Conservation (phyloP, 176 grass and related monocot genomes). For the Eremochloa ophiuroides region DNA sequence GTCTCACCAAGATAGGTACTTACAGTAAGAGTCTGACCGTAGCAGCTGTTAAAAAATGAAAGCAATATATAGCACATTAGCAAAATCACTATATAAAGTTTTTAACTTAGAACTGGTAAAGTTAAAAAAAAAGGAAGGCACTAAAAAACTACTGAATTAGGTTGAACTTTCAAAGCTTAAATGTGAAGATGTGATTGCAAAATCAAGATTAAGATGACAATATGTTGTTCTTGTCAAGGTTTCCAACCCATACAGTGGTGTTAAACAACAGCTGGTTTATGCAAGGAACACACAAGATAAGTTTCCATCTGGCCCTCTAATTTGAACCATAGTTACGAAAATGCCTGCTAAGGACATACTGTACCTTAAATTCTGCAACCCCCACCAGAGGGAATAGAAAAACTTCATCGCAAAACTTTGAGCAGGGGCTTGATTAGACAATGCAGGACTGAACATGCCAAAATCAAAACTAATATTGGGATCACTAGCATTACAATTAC, state of each 20-base stretch:
- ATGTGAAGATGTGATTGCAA: not conserved
- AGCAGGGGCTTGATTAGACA: constrained; percentile 60
- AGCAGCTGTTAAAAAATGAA: constrained; percentile 57
- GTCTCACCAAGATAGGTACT: constrained; percentile 96
- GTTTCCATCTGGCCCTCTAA: not conserved
- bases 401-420: constrained; percentile 73
- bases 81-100: not conserved
- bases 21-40: constrained; percentile 82
- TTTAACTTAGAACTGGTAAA: not conserved
- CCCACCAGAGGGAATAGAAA: constrained; percentile 99
- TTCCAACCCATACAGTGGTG: not conserved
- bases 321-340: not conserved
- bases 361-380: constrained; percentile 97
- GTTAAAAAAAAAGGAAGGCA: not conserved
- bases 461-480: constrained; percentile 33
- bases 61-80: not conserved
- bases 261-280: not conserved
- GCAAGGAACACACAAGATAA: not conserved
- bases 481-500: constrained; percentile 37
- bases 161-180: not conserved
- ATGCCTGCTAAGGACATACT: constrained; percentile 27
- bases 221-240: not conserved
- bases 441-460: constrained; percentile 76
- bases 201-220: not conserved
- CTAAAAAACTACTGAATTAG: not conserved